These are phyloP conservation scores for Colletotrichum liriopes DNA, from an alignment of 2,329 filamentous ascomycete genomes.

Conservation along the genomic window DNA sequence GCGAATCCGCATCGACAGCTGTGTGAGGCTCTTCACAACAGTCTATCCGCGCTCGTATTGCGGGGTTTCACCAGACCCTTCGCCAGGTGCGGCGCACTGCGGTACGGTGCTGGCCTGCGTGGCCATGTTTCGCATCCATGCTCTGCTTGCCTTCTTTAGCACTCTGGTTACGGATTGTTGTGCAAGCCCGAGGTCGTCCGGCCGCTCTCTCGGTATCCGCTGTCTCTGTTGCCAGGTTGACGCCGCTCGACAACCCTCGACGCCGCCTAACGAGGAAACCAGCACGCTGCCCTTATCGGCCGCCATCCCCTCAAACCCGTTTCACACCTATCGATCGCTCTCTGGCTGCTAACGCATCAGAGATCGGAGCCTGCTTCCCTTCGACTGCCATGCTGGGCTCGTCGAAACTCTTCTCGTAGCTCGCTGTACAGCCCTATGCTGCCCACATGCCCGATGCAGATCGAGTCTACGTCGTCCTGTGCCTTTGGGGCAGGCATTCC, in stretches of 20 bases:
- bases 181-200: slow-evolving; percentile 17
- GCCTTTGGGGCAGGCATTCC: neutral
- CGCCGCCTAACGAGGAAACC: slow-evolving; percentile 1
- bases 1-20: slow-evolving; percentile 25
- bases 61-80: slow-evolving; percentile 38
- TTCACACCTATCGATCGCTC: slow-evolving; percentile 30
- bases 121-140: slow-evolving; percentile 38
- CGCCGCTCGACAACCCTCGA: slow-evolving; percentile 23
- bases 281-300: slow-evolving; percentile 4
- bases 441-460: slow-evolving; percentile 1
- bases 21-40: slow-evolving; percentile 20
- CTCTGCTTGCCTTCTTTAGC: slow-evolving; percentile 32
- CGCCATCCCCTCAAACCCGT: slow-evolving; percentile 32
- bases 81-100: slow-evolving; percentile 14
- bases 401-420: slow-evolving; percentile 25
- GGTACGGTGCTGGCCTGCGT: slow-evolving; percentile 25
- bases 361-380: slow-evolving; percentile 24
- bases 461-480: neutral
- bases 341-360: slow-evolving; percentile 9
- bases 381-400: slow-evolving; percentile 24
- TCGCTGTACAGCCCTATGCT: slow-evolving; percentile 17
- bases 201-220: neutral
- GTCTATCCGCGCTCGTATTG: slow-evolving; percentile 30
- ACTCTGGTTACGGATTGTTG: slow-evolving; percentile 8
- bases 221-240: slow-evolving; percentile 20